phyloP scores from a whole-genome alignment of 129 eudicot species.

The Logfia minima region DNA sequence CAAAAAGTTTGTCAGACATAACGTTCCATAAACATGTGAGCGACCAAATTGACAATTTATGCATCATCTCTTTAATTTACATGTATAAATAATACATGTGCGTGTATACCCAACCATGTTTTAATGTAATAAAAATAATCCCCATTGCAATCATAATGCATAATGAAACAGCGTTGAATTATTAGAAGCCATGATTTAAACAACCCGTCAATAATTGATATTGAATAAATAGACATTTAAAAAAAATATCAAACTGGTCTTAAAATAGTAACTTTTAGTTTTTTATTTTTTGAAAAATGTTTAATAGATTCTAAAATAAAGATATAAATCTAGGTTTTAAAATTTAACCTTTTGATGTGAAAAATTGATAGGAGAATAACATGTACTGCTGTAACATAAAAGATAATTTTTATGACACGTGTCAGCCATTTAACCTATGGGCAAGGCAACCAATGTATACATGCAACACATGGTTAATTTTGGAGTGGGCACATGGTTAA shows the following conservation, averaged over 20 bases:
- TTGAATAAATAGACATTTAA: background rate
- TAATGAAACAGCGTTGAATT: background rate
- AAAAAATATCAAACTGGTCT: no score
- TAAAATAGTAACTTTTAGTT: no score
- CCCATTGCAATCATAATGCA: background rate
- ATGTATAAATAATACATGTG: slow-evolving; percentile 25
- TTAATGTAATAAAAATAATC: background rate
- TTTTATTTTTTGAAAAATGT: no score
- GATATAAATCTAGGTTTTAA: no score
- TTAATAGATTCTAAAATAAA: no score
- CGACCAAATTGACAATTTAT: slow-evolving; percentile 17
- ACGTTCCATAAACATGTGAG: slow-evolving; percentile 24
- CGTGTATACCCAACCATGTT: slow-evolving; percentile 11
- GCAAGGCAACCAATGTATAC: background rate
- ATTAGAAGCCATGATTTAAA: background rate
- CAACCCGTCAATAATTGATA: slow-evolving; percentile 5
- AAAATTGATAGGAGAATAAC: no score
- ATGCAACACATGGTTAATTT: background rate
- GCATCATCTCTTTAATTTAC: slow-evolving; percentile 7
- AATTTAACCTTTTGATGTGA: no score
- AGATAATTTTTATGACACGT: background rate
- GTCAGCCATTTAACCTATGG: background rate
- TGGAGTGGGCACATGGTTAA: slow-evolving; percentile 19
- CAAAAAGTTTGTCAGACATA: slow-evolving; percentile 28
- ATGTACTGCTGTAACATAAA: no score